These are phyloP conservation scores for Allomyces arbusculus DNA, from an alignment of 192 early-diverging fungal species.

Conservation along the genomic window DNA sequence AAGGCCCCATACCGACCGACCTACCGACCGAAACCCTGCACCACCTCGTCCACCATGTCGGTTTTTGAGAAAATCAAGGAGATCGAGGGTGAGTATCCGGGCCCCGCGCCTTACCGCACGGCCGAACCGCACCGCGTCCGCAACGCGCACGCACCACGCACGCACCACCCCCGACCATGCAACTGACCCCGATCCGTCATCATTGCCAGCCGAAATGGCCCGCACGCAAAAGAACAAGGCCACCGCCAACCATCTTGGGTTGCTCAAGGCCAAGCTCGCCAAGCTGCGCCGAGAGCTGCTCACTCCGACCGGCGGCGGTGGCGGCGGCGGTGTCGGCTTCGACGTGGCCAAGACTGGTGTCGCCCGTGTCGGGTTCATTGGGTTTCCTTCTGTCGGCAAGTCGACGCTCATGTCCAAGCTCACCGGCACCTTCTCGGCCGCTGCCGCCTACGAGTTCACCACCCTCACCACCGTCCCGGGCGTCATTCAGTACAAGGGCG, in stretches of 20 bases:
- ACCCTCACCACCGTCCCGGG: conserved; percentile 90
- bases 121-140: no score
- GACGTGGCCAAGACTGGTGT: conserved; percentile 96
- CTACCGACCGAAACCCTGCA: not conserved
- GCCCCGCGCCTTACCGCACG: no score
- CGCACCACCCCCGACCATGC: no score
- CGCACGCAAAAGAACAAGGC: conserved; percentile 99
- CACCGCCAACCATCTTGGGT: conserved; percentile 93
- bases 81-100: conserved; percentile 40
- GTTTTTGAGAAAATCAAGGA: conserved; percentile 76
- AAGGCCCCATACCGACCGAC: not conserved
- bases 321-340: conserved; percentile 58
- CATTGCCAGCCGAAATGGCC: conserved; percentile 30
- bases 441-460: conserved; percentile 83
- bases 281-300: conserved; percentile 55
- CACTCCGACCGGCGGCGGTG: conserved; percentile 41
- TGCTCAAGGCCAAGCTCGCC: conserved; percentile 92
- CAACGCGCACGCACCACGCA: no score
- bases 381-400: conserved; percentile 98
- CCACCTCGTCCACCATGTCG: conserved; percentile 32
- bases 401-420: conserved; percentile 83
- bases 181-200: not conserved
- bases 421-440: conserved; percentile 79
- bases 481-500: conserved; percentile 86
- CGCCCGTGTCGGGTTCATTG: conserved; percentile 82